Conservation (phyloP, 106 monocot species). For the Amphibolis antarctica region DNA sequence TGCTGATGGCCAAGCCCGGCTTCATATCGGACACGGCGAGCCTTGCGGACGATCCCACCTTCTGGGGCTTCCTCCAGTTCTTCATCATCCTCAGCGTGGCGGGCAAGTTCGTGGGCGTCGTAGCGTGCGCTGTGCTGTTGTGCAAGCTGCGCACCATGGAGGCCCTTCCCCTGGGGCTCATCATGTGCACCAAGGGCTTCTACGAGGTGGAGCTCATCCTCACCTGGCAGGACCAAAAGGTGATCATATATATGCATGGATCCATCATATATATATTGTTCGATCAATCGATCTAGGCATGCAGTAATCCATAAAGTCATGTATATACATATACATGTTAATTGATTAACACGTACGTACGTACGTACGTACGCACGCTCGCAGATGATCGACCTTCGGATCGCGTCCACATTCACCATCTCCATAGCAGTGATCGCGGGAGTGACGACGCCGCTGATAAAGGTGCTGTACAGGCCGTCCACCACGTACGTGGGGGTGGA, state of each 20-base stretch:
- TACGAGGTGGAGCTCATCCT: conserved; percentile 26
- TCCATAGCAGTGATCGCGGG: no score
- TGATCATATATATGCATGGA: no score
- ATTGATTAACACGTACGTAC: no score
- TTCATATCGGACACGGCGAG: conserved; percentile 20
- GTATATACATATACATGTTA: no score
- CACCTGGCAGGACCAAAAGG: conserved; percentile 15
- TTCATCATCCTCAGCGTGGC: conserved; percentile 20
- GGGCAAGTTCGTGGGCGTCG: conserved; percentile 29
- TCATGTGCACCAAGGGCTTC: conserved; percentile 44
- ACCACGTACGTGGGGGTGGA: background rate
- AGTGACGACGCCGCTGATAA: background rate
- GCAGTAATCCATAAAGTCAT: no score
- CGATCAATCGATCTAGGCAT: no score
- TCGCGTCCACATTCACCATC: no score
- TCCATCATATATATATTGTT: no score
- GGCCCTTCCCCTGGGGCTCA: conserved; percentile 32
- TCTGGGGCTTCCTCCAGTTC: conserved; percentile 18
- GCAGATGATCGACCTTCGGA: no score
- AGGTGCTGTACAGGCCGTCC: conserved; percentile 5
- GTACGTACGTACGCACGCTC: no score
- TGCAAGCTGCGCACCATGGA: conserved; percentile 24
- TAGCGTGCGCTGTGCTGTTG: conserved; percentile 6
- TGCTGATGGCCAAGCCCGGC: conserved; percentile 32
- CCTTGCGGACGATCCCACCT: background rate